A percentile compares a stretch with the other conserved stretches of the same genome.
Evolutionary conservation across 768 basidiomycete species (phyloP).

Genomic region (Mycena latifolia): DNA sequence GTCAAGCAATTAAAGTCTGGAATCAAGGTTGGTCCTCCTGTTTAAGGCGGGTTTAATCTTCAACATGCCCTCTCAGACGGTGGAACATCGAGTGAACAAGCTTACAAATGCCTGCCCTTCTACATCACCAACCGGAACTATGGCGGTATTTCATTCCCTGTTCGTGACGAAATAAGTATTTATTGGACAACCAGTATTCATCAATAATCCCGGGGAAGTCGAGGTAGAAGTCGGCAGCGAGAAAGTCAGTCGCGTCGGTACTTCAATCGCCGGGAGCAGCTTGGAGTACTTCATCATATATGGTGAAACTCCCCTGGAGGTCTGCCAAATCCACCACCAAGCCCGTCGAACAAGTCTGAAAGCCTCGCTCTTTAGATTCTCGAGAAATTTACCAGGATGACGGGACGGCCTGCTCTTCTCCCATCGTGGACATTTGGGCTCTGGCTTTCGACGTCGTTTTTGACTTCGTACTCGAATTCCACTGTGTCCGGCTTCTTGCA

Average conservation of each 20-base stretch:
- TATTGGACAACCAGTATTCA: conserved; percentile 59
- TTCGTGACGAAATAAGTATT: neutral
- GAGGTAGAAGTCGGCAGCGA: conserved; percentile 81
- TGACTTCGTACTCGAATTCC: conserved; percentile 74
- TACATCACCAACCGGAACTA: conserved; percentile 79
- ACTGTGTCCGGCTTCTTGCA: conserved; percentile 79
- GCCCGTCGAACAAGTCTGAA: neutral
- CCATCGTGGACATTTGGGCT: conserved; percentile 84
- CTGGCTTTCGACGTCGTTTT: conserved; percentile 84
- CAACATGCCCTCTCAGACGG: conserved; percentile 56
- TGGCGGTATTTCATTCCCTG: conserved; percentile 47
- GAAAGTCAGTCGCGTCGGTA: conserved; percentile 73
- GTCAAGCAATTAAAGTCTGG: conserved; percentile 74
- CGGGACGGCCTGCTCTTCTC: conserved; percentile 74
- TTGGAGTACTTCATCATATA: conserved; percentile 82
- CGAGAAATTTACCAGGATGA: conserved; percentile 71
- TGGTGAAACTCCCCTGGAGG: conserved; percentile 74
- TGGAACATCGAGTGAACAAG: conserved; percentile 77
- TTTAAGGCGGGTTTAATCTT: neutral
- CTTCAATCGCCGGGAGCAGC: conserved; percentile 70
- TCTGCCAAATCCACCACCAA: conserved; percentile 41
- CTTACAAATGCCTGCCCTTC: conserved; percentile 78
- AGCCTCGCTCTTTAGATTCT: conserved; percentile 59
- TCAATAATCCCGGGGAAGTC: conserved; percentile 82
- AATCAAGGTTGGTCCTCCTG: conserved; percentile 56